Percentiles rank a stretch among this genome's conserved stretches.
Conservation (phyloP, 31 red algal species). For the Pterothamnion heteromorphum region DNA sequence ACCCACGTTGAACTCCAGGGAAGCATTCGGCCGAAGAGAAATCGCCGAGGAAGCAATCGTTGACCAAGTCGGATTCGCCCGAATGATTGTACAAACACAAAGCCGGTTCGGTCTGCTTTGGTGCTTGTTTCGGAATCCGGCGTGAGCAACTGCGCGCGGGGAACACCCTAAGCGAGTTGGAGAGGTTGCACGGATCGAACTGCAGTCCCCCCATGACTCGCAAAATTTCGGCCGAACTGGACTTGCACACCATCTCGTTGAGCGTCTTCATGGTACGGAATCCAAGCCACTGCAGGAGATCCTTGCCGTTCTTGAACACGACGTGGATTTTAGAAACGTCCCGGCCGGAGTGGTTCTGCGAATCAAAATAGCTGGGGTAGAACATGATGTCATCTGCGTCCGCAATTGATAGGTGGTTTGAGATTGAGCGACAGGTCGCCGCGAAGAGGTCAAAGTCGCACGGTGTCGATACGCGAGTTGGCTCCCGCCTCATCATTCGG, state of each 20-base stretch:
- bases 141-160: slow-evolving; percentile 13
- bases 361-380: slow-evolving; percentile 11
- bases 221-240: not conserved
- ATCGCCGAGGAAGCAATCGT: not conserved
- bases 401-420: not conserved
- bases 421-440: not conserved
- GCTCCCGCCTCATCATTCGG: not conserved
- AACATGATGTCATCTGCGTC: slow-evolving; percentile 33
- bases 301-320: not conserved
- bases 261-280: not conserved
- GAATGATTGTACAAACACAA: not conserved
- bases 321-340: not conserved
- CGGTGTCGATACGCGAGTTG: not conserved
- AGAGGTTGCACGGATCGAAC: slow-evolving; percentile 21
- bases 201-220: not conserved
- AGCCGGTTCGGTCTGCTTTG: not conserved
- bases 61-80: not conserved
- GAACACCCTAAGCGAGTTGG: slow-evolving; percentile 23
- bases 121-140: not conserved
- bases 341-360: not conserved
- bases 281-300: not conserved
- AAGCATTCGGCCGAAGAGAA: slow-evolving; percentile 7
- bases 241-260: slow-evolving; percentile 10
- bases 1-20: not conserved
- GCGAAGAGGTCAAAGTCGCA: not conserved